Evolutionary conservation across 2,329 filamentous ascomycete genomes (phyloP).

Genomic region (Neophaeococcomyces aloes): DNA sequence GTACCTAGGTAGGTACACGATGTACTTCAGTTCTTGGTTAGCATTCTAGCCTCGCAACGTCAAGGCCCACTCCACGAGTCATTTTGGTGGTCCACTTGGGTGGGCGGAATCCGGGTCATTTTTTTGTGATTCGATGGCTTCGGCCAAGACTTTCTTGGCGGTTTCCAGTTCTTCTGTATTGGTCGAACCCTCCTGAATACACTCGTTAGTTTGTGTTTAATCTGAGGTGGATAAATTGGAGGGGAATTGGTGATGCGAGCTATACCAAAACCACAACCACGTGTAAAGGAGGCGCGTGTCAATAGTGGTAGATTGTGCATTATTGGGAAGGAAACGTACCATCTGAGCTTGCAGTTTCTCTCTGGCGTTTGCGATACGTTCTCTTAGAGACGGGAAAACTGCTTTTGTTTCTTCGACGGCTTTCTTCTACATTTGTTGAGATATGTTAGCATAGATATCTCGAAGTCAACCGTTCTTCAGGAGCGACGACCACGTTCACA

Average conservation of each 20-base stretch:
- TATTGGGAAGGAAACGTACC: background rate
- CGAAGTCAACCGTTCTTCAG: too few species aligned
- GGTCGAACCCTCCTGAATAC: constrained; percentile 31
- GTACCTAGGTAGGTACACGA: too few species aligned
- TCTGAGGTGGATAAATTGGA: too few species aligned
- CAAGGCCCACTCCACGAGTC: constrained; percentile 1
- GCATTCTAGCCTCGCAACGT: background rate
- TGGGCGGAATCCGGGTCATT: constrained; percentile 25
- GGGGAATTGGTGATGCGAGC: background rate
- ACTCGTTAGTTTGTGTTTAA: background rate
- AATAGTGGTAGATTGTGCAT: too few species aligned
- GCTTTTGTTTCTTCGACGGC: constrained; percentile 81
- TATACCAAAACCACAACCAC: too few species aligned
- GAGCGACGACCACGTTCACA: too few species aligned
- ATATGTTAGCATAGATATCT: background rate
- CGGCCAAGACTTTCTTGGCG: constrained; percentile 45
- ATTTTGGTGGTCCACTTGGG: constrained; percentile 15
- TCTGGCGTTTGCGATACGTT: constrained; percentile 61
- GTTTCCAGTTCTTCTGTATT: constrained; percentile 41
- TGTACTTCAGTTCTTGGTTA: too few species aligned
- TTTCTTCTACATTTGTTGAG: constrained; percentile 47
- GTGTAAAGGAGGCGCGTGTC: too few species aligned
- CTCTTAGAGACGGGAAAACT: constrained; percentile 61
- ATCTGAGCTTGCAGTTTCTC: constrained; percentile 66
- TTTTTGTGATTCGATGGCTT: constrained; percentile 34